Base-by-base conservation (phyloP, 2,329 filamentous ascomycete genomes). In the Pseudopithomyces chartarum region DNA sequence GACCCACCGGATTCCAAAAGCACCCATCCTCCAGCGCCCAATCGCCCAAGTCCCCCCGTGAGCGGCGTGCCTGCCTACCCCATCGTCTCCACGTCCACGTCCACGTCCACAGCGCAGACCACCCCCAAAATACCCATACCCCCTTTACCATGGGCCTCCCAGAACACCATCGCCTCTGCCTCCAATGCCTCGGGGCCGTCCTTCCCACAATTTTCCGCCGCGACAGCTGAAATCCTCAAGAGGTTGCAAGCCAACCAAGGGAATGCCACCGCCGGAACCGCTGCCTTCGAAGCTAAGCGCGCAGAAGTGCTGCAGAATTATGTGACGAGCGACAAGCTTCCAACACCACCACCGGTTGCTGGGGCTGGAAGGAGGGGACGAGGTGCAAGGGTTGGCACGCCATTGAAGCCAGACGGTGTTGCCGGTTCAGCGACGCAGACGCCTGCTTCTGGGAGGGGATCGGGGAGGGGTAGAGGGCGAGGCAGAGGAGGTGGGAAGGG, bases 261-360 rank as follows among this genome's bases (percentile, higher is more conserved):
- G 17, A 67, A 69, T 61, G 63, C 69, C 32, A 69, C 71, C n/a
- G 45, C 45, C 29, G 73, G 75, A 3, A 74, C 73, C 17, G 73
- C 77, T 23, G 78, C 73, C 19, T 80, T 76, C 63, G 78, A 81
- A 61, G 78, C 79, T 15, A 80, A 80, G 58, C 74, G 76, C 49
- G 77, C 79, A 56, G 75, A 79, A 57, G 75, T 81, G 13, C 66
- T 81, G 57, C 76, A 78, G 62, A 76, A 67, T 55, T 80, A 80
- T 69, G 71, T 75, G 33, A 81, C 77, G 13, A 77, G 77, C 60
- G 76, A 79, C 60, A 78, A 76, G 54, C 65, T 79, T 40, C 71
- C 72, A 13, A 74, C 78, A 29, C 71, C 75, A 5, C 68, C 71
- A 32, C 73, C 75, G 29, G 65, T 71, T 48, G 61, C 68, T 39